Evolutionary conservation across 2,329 filamentous ascomycete genomes (phyloP), one percentile per base, ranked within the genome.

Genomic region (Sarocladium strictum): DNA sequence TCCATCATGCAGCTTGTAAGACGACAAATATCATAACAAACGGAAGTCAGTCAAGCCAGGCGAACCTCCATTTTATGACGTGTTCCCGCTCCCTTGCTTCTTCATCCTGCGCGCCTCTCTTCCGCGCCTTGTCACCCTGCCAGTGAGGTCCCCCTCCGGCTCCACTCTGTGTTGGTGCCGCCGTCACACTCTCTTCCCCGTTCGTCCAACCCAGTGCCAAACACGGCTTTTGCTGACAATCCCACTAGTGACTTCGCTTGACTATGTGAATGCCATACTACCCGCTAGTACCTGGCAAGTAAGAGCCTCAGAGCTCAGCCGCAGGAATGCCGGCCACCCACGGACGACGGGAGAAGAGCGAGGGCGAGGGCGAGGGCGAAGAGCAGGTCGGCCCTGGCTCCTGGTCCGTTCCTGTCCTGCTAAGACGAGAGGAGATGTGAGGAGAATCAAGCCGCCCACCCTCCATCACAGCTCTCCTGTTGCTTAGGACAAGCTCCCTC

Each of bases 191-290:
- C 43, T 47, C n/a, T 9, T 47, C 43, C 43, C 23, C 27, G 23
- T 47, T 24, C 43, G 43, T 47, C 43, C 43, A 27, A 47, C 43
- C 43, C 43, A 47, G 43, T 47, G 43, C 43, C n/a, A 24, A 7
- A 43, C 43, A 47, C 17, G 43, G 43, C 17, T 17, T 17, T 47
- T 47, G 43, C 43, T 47, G 43, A 47, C 43, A 29, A 47, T 26
- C 19, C n/a, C 14, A 23, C 43, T 47, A 29, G 43, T 47, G 43
- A 27, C n/a, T n/a, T 27, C 9, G 21, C 43, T 7, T 4, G 7
- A 47, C 43, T 9, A n/a, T 27, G 23, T 15, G 43, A 29, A 23
- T 27, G 21, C 43, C 11, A 24, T 17, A n/a, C 43, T 10, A 27
- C 3, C 4, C 12, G 23, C 15, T 47, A 9, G 43, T 47, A 26